Conservation (phyloP, 306 rosid species). For the Prosopis cineraria region DNA sequence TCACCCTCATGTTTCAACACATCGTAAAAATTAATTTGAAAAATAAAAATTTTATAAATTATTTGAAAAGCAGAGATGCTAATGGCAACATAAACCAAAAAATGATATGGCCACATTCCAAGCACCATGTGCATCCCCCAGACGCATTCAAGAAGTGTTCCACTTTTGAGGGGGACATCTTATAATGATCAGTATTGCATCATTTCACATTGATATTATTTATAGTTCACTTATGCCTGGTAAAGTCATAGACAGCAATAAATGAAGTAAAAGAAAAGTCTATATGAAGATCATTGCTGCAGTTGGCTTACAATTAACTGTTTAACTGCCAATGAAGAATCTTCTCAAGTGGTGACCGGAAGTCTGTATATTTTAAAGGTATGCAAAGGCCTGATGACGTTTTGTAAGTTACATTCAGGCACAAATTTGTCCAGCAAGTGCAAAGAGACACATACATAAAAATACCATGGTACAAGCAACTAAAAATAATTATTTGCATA, state of each 20-base stretch:
- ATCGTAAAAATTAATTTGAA: slow-evolving; percentile 1
- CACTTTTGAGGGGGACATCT: not conserved
- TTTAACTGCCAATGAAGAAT: not conserved
- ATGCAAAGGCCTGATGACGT: not conserved
- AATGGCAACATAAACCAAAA: not conserved
- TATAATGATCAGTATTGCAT: not conserved
- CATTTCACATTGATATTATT: not conserved
- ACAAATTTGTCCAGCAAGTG: not conserved
- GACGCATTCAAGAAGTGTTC: not conserved
- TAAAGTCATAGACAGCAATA: not conserved
- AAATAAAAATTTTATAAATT: not conserved
- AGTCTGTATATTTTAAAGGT: not conserved
- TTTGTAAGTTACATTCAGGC: not conserved
- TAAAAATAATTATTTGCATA: not conserved
- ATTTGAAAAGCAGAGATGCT: not conserved
- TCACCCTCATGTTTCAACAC: slow-evolving; percentile 3
- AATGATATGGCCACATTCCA: not conserved
- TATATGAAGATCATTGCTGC: not conserved
- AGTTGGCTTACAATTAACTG: not conserved
- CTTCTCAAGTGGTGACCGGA: not conserved
- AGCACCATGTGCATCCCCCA: not conserved
- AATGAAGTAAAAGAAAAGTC: slow-evolving; percentile 4
- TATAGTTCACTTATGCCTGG: not conserved
- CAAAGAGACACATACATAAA: not conserved
- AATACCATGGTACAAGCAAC: not conserved